These are phyloP conservation scores for Pseudevernia furfuracea DNA, from an alignment of 495 filamentous ascomycete genomes.

Conservation along the genomic window DNA sequence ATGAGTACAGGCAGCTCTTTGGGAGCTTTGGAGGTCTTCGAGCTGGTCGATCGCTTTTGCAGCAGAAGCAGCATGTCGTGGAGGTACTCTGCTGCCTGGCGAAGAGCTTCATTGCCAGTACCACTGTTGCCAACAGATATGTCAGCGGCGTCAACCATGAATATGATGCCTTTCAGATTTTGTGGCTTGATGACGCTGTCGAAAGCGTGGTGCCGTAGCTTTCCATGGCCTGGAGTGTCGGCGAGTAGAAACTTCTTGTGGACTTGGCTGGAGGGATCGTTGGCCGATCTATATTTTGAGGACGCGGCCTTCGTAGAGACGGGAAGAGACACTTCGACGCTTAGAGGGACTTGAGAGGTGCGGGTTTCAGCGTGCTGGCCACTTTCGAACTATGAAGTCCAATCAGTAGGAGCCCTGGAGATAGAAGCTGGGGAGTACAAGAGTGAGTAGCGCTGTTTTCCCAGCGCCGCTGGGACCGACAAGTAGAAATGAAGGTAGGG, in stretches of 20 bases:
- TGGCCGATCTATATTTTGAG: slow-evolving; percentile 59
- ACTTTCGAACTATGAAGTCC: slow-evolving; percentile 21
- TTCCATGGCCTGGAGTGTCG: slow-evolving; percentile 94
- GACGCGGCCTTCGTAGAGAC: slow-evolving; percentile 53
- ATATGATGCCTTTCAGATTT: slow-evolving; percentile 70
- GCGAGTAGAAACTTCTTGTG: slow-evolving; percentile 64
- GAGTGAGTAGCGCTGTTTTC: slow-evolving; percentile 81
- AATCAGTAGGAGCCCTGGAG: slow-evolving; percentile 10
- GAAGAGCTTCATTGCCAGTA: slow-evolving; percentile 35
- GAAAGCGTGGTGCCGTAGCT: slow-evolving; percentile 57
- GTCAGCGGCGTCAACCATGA: slow-evolving; percentile 76
- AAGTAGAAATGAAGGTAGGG: slow-evolving; percentile 74
- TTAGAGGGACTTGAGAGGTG: slow-evolving; percentile 69
- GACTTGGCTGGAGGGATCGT: slow-evolving; percentile 59
- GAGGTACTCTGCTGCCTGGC: slow-evolving; percentile 67
- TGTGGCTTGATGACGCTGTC: slow-evolving; percentile 39
- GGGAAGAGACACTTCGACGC: slow-evolving; percentile 66
- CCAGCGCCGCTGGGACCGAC: slow-evolving; percentile 77
- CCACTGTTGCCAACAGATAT: slow-evolving; percentile 39
- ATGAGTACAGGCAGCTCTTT: slow-evolving; percentile 66
- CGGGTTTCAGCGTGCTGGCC: slow-evolving; percentile 47
- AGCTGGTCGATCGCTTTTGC: slow-evolving; percentile 61
- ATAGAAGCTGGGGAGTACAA: slow-evolving; percentile 40
- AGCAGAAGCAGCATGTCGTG: slow-evolving; percentile 76
- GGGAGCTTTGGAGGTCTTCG: slow-evolving; percentile 50